Evolutionary conservation across 352 stramenopile species (phyloP), one percentile per base, ranked within the genome.

Genomic region (Globisporangium takayamanum): DNA sequence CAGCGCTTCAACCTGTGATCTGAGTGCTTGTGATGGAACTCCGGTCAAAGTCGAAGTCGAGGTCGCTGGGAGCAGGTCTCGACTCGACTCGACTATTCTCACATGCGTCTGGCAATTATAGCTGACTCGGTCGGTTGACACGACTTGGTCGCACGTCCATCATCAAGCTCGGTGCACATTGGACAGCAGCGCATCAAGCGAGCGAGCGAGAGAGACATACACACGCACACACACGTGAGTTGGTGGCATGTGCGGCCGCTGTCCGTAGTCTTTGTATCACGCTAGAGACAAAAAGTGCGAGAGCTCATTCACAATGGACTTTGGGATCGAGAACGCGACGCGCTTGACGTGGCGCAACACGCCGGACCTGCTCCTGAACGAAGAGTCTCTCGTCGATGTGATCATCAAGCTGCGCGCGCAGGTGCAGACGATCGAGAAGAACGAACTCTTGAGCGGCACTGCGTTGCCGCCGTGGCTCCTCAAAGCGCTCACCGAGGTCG

Each of bases 341-440:
- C 69, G 72, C 48, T 63, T 92, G 48, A 53, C 70, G 37, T 92
- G 82, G 82, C 81, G 79, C 16, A 74, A 76, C 4, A 70, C 79
- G 33, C 80, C 82, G 8, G 82, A 92, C 41, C 72, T 94, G 52
- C 70, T 88, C 39, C 64, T 92, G 59, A 91, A 94, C 45, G 82
- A 89, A 30, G 82, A 94, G 52, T 85, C 80, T 8, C 67, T 94
- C 4, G 74, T 89, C 20, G 78, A 92, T 26, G 67, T 92, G 18
- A 88, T 94, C 60, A 72, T 64, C n/a, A 78, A 80, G 57, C 63
- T 94, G 62, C 77, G 75, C 20, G 52, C 52, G 8, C 79, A 90
- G 57, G 78, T 94, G 28, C 70, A 80, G 22, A 65, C 79, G 22
- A 67, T 92, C 26, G 82, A 94, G 67, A 76, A 80, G 48, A 92